A percentile compares a stretch with the other conserved stretches of the same genome.
Conservation (phyloP, 1,284 basidiomycete species). For the Rhodotorula sp. region DNA sequence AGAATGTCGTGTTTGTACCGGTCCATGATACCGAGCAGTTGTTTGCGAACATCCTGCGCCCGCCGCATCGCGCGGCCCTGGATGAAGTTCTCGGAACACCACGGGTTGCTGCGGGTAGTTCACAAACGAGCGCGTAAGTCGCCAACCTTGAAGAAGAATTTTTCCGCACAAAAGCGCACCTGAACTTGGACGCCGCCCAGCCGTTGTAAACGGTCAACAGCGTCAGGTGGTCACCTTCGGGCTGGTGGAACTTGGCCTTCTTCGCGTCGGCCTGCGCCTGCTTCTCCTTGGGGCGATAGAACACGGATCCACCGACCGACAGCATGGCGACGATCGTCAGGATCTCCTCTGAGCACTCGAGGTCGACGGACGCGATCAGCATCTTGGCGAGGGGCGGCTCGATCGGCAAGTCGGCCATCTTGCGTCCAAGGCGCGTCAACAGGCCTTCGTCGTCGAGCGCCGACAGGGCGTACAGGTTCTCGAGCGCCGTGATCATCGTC, state of each 20-base stretch:
- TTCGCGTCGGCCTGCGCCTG: constrained; percentile 98
- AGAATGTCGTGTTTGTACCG: constrained; percentile 95
- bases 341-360: constrained; percentile 94
- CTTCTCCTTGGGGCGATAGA: constrained; percentile 97
- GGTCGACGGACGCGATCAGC: constrained; percentile 95
- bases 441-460: constrained; percentile 96
- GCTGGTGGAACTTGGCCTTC: constrained; percentile 97
- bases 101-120: constrained; percentile 30
- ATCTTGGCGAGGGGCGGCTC: constrained; percentile 95
- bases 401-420: constrained; percentile 97
- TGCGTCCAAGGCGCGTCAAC: constrained; percentile 86
- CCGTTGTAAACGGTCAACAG: constrained; percentile 95
- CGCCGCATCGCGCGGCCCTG: constrained; percentile 94
- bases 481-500: constrained; percentile 86
- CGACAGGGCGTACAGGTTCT: constrained; percentile 89
- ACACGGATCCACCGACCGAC: constrained; percentile 85
- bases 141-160: too few species aligned
- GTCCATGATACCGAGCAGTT: constrained; percentile 98
- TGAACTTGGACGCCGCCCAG: constrained; percentile 93
- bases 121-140: too few species aligned
- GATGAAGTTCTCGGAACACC: constrained; percentile 72
- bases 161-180: too few species aligned
- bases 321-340: constrained; percentile 97
- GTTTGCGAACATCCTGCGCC: constrained; percentile 97
- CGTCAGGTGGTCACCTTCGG: constrained; percentile 95